A percentile compares a stretch with the other conserved stretches of the same genome.
Evolutionary conservation across 768 basidiomycete species (phyloP).

Genomic region (Mycena rosella): DNA sequence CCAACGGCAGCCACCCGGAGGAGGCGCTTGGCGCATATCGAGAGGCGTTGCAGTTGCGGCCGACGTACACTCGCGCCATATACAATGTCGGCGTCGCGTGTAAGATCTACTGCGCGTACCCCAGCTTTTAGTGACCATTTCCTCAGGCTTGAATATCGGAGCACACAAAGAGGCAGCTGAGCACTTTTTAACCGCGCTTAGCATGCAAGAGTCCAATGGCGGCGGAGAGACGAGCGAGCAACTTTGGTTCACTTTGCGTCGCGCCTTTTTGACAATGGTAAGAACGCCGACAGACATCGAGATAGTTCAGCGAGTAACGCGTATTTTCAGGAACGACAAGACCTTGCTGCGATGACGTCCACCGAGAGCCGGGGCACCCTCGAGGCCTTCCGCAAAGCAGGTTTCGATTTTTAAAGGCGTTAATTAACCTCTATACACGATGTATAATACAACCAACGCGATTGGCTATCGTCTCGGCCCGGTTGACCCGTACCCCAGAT

Average conservation of each 20-base stretch:
- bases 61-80: conserved; percentile 96
- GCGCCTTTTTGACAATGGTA: conserved; percentile 87
- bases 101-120: conserved; percentile 51
- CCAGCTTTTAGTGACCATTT: conserved; percentile 14
- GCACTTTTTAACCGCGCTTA: conserved; percentile 90
- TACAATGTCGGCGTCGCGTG: conserved; percentile 99
- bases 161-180: conserved; percentile 96
- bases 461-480: conserved; percentile 19
- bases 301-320: neutral
- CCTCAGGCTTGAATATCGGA: conserved; percentile 94
- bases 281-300: conserved; percentile 29
- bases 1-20: conserved; percentile 95
- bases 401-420: conserved; percentile 87
- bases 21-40: conserved; percentile 92
- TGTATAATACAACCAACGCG: neutral
- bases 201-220: conserved; percentile 78
- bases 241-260: conserved; percentile 90
- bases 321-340: conserved; percentile 73
- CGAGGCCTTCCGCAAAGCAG: conserved; percentile 81
- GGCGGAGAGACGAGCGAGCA: conserved; percentile 77
- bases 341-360: conserved; percentile 84
- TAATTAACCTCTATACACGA: too few species aligned
- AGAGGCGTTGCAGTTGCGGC: conserved; percentile 89
- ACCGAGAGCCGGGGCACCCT: conserved; percentile 72
- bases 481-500: conserved; percentile 17